Evolutionary conservation across 495 filamentous ascomycete species (phyloP).

Genomic region (Penicillium herquei): DNA sequence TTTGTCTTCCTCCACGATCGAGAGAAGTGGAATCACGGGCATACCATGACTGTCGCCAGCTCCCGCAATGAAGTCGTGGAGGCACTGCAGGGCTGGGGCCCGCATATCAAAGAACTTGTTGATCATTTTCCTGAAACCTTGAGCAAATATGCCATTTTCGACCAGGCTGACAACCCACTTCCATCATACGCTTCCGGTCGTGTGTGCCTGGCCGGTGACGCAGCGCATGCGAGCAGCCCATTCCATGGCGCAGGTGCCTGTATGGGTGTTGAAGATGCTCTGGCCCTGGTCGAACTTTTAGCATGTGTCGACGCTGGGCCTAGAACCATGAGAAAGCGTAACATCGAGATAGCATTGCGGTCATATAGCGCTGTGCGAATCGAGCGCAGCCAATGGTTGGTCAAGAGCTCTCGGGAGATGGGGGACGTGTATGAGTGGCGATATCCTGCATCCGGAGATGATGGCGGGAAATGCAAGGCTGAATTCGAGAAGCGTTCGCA

Average conservation of each 20-base stretch:
- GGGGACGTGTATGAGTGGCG: conserved; percentile 30
- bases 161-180: conserved; percentile 47
- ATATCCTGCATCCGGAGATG: conserved; percentile 10
- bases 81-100: no score
- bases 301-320: not conserved
- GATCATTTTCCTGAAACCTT: not conserved
- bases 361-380: conserved; percentile 21
- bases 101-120: no score
- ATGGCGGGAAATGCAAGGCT: conserved; percentile 19
- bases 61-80: no score
- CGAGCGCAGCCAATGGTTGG: conserved; percentile 33
- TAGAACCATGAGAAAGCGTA: not conserved
- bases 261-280: conserved; percentile 55
- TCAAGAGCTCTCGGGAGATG: conserved; percentile 32
- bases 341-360: not conserved
- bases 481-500: conserved; percentile 27
- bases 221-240: conserved; percentile 45
- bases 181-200: conserved; percentile 34
- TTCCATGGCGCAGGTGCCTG: conserved; percentile 58
- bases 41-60: no score
- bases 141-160: conserved; percentile 52
- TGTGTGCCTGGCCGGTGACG: conserved; percentile 51
- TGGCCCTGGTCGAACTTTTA: conserved; percentile 43
- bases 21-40: conserved; percentile 30
- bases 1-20: conserved; percentile 34